Percentiles rank a stretch among this genome's conserved stretches.
Evolutionary conservation across 2,329 filamentous ascomycete species (phyloP).

Genomic region (Cordyceps militaris): DNA sequence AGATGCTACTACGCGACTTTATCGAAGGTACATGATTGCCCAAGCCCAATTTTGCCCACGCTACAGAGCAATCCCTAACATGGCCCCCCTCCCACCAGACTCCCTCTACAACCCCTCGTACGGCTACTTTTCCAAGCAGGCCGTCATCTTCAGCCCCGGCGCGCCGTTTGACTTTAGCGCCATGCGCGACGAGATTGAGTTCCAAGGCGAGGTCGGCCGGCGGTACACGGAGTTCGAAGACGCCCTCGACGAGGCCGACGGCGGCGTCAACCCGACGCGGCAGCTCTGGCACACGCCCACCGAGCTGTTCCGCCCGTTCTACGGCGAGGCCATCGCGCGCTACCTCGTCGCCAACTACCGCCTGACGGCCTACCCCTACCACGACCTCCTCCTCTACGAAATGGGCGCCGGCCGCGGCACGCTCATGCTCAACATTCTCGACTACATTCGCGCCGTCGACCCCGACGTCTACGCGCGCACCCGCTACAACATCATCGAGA

Average conservation of each 20-base stretch:
- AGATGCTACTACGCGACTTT: conserved; percentile 97
- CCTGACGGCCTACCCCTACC: conserved; percentile 85
- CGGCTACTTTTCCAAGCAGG: conserved; percentile 94
- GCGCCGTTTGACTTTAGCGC: conserved; percentile 82
- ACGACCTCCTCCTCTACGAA: conserved; percentile 96
- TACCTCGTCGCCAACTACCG: conserved; percentile 96
- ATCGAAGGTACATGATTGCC: conserved; percentile 62
- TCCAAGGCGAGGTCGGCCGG: conserved; percentile 67
- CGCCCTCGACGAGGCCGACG: conserved; percentile 59
- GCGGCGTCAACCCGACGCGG: conserved; percentile 60
- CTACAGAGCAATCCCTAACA: not conserved
- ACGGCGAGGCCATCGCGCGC: conserved; percentile 93
- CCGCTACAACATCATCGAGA: conserved; percentile 93
- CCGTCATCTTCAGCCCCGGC: conserved; percentile 89
- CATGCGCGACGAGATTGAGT: conserved; percentile 78
- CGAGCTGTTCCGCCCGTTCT: conserved; percentile 92
- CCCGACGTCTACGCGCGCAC: conserved; percentile 91
- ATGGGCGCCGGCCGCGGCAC: conserved; percentile 97
- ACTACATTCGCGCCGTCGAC: conserved; percentile 86
- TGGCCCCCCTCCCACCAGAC: conserved; percentile 46
- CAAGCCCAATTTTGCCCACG: not conserved
- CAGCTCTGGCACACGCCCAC: conserved; percentile 99
- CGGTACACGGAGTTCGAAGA: conserved; percentile 91
- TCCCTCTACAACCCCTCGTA: conserved; percentile 92
- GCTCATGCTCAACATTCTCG: conserved; percentile 94